A percentile compares a stretch with the other conserved stretches of the same genome.
phyloP scores from a whole-genome alignment of 1,284 basidiomycete genomes.

The Cryptococcus floricola region DNA sequence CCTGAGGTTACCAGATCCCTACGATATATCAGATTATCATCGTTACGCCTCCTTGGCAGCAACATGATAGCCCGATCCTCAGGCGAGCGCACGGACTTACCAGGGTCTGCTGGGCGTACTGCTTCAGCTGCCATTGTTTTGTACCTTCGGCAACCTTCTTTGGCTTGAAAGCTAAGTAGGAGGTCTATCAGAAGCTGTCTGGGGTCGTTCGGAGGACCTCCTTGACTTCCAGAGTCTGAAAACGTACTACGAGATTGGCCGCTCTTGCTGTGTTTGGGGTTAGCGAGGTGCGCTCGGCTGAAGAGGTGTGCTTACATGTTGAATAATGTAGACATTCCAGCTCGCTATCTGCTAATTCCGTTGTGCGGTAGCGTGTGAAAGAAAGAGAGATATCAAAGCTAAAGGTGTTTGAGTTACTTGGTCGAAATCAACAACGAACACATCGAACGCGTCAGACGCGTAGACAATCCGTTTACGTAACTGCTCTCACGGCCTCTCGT shows the following conservation, averaged over 20 bases:
- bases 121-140: constrained; percentile 93
- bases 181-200: background rate
- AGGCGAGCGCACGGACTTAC: constrained; percentile 50
- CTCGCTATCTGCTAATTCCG: too few species aligned
- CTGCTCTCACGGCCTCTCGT: too few species aligned
- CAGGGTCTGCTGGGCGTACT: constrained; percentile 94
- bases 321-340: constrained; percentile 39
- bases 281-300: background rate
- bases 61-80: background rate
- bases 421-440: too few species aligned
- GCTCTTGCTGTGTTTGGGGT: constrained; percentile 25
- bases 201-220: background rate
- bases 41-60: background rate
- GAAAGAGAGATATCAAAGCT: too few species aligned
- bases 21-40: background rate
- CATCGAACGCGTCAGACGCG: too few species aligned
- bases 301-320: constrained; percentile 29
- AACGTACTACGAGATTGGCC: constrained; percentile 42
- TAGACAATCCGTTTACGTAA: too few species aligned
- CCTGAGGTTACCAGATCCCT: constrained; percentile 91
- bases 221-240: background rate
- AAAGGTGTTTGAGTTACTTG: too few species aligned
- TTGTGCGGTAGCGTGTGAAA: too few species aligned
- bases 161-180: constrained; percentile 75
- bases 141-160: constrained; percentile 94